Percentiles rank a stretch among this genome's conserved stretches.
phyloP scores from a whole-genome alignment of 1,284 basidiomycete genomes.

The Tylopilus sp. region DNA sequence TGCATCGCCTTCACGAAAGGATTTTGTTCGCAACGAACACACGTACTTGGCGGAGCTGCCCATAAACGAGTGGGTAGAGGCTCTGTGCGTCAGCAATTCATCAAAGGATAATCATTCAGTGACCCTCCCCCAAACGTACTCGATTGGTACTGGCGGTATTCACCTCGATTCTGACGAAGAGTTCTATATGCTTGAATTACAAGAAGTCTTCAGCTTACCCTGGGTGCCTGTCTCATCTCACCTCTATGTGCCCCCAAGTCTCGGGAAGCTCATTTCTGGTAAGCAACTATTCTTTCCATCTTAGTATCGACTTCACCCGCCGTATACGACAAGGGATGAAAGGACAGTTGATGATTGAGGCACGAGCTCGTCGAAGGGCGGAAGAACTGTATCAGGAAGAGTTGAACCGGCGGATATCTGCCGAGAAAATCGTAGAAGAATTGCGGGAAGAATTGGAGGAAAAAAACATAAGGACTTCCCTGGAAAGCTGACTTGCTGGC shows the following conservation, averaged over 20 bases:
- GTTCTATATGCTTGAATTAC: constrained; percentile 36
- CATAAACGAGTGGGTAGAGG: neutral
- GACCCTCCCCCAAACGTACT: neutral
- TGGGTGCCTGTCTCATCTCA: constrained; percentile 28
- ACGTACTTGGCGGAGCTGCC: neutral
- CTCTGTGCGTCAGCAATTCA: neutral
- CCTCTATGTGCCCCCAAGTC: constrained; percentile 36
- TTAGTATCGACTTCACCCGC: constrained; percentile 6
- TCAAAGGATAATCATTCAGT: neutral
- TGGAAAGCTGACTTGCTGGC: neutral
- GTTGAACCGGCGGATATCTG: constrained; percentile 22
- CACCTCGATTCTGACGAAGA: constrained; percentile 12
- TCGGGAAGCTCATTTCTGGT: constrained; percentile 37
- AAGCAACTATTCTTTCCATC: constrained; percentile 7
- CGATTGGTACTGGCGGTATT: neutral
- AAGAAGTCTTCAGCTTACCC: constrained; percentile 33
- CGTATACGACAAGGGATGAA: constrained; percentile 33
- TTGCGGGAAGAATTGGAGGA: constrained; percentile 14
- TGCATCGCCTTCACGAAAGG: neutral
- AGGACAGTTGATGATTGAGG: constrained; percentile 30
- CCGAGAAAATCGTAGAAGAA: constrained; percentile 17
- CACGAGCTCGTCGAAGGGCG: constrained; percentile 31
- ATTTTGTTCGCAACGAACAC: neutral
- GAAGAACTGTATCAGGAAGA: constrained; percentile 30
- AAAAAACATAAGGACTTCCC: neutral